Conservation (phyloP, 768 basidiomycete genomes). For the Pleurotus salmoneostramineus region DNA sequence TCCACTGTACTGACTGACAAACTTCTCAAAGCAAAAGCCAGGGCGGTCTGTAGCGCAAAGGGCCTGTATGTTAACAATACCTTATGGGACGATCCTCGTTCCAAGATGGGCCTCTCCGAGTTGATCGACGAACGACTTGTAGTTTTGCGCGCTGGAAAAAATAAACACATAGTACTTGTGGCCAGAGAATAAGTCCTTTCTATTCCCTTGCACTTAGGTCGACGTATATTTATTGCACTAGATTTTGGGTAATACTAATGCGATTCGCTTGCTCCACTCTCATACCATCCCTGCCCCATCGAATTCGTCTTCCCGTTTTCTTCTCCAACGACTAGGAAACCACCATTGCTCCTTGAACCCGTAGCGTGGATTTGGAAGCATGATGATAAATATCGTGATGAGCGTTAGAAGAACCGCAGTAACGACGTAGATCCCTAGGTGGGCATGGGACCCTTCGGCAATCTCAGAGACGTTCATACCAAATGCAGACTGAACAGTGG, state of each 20-base stretch:
- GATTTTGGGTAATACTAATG: background rate
- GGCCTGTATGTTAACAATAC: slow-evolving; percentile 74
- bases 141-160: slow-evolving; percentile 73
- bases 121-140: slow-evolving; percentile 61
- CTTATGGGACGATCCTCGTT: slow-evolving; percentile 28
- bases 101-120: slow-evolving; percentile 31
- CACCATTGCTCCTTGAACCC: background rate
- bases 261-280: background rate
- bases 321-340: slow-evolving; percentile 5
- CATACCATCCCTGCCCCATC: too few relatives aligned
- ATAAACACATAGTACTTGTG: slow-evolving; percentile 55
- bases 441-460: slow-evolving; percentile 25
- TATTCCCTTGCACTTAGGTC: background rate
- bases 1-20: background rate
- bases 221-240: background rate
- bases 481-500: slow-evolving; percentile 24
- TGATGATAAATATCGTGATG: slow-evolving; percentile 49
- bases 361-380: slow-evolving; percentile 34
- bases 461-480: slow-evolving; percentile 31
- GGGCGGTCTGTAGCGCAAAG: slow-evolving; percentile 53
- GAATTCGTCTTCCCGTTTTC: background rate
- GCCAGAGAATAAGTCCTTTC: slow-evolving; percentile 20
- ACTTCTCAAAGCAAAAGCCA: slow-evolving; percentile 54
- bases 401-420: slow-evolving; percentile 43
- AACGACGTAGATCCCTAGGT: slow-evolving; percentile 36